Evolutionary conservation across 164 flowering plant genomes (phyloP).

Genomic region (Taxillus chinensis): DNA sequence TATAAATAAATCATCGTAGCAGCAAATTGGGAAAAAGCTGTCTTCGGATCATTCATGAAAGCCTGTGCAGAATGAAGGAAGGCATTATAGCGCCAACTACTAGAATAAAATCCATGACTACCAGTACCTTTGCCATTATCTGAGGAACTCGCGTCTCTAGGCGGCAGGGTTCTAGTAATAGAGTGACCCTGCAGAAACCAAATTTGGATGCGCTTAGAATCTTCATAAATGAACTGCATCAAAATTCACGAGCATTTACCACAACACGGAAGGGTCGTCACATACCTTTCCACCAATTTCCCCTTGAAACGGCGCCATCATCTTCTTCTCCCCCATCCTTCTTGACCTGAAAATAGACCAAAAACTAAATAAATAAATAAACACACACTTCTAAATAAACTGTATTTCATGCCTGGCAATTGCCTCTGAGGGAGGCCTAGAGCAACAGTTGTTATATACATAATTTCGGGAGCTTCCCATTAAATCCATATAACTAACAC

Average conservation of each 20-base stretch:
- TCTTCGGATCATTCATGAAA: too few species aligned
- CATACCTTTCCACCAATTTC: slow-evolving; percentile 45
- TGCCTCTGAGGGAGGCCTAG: too few species aligned
- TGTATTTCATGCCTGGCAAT: neutral
- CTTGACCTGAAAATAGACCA: slow-evolving; percentile 14
- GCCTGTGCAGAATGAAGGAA: too few species aligned
- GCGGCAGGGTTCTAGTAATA: slow-evolving; percentile 16
- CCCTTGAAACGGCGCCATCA: slow-evolving; percentile 32
- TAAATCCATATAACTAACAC: neutral
- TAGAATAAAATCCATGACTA: too few species aligned
- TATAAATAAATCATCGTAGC: too few species aligned
- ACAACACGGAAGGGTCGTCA: neutral
- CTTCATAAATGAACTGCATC: too few species aligned
- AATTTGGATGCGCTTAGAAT: neutral
- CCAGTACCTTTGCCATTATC: slow-evolving; percentile 1
- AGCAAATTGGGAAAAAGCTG: too few species aligned
- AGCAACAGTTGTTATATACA: too few species aligned
- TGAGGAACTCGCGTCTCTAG: neutral
- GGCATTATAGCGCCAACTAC: too few species aligned
- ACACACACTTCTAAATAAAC: neutral
- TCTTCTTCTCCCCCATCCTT: slow-evolving; percentile 23
- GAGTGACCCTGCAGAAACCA: slow-evolving; percentile 23
- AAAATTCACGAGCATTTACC: neutral
- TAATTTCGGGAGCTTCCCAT: too few species aligned
- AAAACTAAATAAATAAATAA: neutral